A percentile compares a stretch with the other conserved stretches of the same genome.
phyloP scores from a whole-genome alignment of 345 rosid species.

The Populus tremula region DNA sequence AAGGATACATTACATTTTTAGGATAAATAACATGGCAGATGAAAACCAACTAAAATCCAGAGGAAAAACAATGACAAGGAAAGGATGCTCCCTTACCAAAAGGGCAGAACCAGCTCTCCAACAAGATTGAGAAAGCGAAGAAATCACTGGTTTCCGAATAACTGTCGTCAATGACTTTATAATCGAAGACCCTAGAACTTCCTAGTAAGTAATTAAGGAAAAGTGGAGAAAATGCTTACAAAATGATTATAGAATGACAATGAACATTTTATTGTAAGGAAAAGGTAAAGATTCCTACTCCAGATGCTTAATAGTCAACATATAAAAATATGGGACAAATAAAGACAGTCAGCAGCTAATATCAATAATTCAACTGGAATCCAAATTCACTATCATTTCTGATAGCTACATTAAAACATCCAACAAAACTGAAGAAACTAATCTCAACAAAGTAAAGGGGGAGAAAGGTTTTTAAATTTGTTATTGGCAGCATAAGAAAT shows the following conservation, averaged over 20 bases:
- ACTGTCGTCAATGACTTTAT: slow-evolving; percentile 57
- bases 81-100: slow-evolving; percentile 51
- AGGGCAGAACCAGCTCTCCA: slow-evolving; percentile 79
- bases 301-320: neutral
- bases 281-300: neutral
- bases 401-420: neutral
- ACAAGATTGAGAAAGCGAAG: slow-evolving; percentile 67
- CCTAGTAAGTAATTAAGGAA: slow-evolving; percentile 41
- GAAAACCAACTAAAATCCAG: neutral
- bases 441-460: no score
- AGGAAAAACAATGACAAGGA: slow-evolving; percentile 9
- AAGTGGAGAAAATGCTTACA: neutral
- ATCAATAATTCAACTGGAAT: neutral
- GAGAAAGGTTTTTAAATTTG: neutral
- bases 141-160: slow-evolving; percentile 58
- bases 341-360: neutral
- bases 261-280: neutral
- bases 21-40: neutral
- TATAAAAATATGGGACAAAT: neutral
- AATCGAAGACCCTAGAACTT: slow-evolving; percentile 61
- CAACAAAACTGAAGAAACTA: neutral
- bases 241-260: neutral
- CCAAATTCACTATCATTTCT: neutral
- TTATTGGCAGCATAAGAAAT: neutral
- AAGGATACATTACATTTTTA: neutral